Percentiles rank a stretch among this genome's conserved stretches.
phyloP scores from a whole-genome alignment of 2,329 filamentous ascomycete species.

The Colletotrichum musae region DNA sequence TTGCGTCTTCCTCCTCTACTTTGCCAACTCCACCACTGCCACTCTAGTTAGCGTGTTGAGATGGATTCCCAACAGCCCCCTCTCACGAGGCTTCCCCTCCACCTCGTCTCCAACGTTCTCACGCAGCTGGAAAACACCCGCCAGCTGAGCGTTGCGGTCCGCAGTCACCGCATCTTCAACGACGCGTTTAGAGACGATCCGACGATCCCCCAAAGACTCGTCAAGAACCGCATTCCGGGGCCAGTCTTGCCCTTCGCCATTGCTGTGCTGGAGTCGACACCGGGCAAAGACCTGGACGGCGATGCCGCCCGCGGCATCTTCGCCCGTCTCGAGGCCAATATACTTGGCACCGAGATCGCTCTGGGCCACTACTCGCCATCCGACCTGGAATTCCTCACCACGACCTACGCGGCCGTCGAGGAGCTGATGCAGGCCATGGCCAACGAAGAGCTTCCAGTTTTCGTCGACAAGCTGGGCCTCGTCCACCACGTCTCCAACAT shows the following conservation, averaged over 20 bases:
- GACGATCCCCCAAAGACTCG: neutral
- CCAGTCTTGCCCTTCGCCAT: neutral
- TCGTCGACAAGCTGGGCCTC: neutral
- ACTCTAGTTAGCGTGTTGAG: neutral
- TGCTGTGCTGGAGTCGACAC: slow-evolving; percentile 7
- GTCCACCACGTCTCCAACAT: neutral
- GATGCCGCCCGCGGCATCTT: neutral
- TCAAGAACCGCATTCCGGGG: neutral
- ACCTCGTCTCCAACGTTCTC: slow-evolving; percentile 2
- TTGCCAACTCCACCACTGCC: neutral
- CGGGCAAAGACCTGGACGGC: neutral
- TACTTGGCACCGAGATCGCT: neutral
- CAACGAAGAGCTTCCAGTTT: neutral
- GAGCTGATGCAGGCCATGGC: neutral
- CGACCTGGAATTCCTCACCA: neutral
- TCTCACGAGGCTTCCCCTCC: slow-evolving; percentile 4
- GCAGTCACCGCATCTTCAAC: slow-evolving; percentile 7
- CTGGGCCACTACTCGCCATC: neutral
- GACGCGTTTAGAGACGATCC: neutral
- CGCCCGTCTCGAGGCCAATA: neutral
- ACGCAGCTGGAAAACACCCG: neutral
- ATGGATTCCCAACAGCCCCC: neutral
- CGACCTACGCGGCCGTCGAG: neutral
- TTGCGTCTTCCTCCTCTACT: too few relatives aligned
- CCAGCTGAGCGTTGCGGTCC: neutral